Evolutionary conservation across 1,284 basidiomycete genomes (phyloP).

Genomic region (Cutaneotrichosporon sp.): DNA sequence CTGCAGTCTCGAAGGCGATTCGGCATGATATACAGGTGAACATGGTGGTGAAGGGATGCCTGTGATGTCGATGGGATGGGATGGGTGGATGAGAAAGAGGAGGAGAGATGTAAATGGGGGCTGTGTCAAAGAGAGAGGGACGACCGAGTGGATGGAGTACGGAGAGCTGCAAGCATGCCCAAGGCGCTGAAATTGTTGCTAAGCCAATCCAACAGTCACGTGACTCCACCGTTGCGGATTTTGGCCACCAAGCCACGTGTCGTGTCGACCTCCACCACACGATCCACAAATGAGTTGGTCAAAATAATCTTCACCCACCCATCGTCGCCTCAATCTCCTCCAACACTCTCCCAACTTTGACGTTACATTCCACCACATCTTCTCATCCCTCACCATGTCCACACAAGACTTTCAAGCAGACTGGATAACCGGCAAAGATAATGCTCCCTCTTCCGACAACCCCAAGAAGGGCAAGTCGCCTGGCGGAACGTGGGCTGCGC

Average conservation of each 20-base stretch:
- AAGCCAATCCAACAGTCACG: neutral
- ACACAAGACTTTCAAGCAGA: slow-evolving; percentile 16
- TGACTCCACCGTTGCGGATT: too few species aligned
- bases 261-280: neutral
- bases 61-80: neutral
- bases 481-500: slow-evolving; percentile 34
- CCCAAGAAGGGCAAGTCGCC: slow-evolving; percentile 9
- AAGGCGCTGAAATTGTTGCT: neutral
- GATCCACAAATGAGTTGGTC: neutral
- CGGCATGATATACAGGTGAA: slow-evolving; percentile 93
- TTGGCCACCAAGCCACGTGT: too few species aligned
- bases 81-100: slow-evolving; percentile 1
- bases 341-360: neutral
- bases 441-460: neutral
- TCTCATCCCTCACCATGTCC: neutral
- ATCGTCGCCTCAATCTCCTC: neutral
- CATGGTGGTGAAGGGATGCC: slow-evolving; percentile 28
- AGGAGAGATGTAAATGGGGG: too few species aligned
- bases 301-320: slow-evolving; percentile 1
- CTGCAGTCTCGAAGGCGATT: slow-evolving; percentile 81
- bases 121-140: slow-evolving; percentile 2
- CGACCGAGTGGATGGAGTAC: neutral
- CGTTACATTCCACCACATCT: neutral
- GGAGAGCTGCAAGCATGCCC: too few species aligned
- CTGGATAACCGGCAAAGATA: slow-evolving; percentile 14